Conservation (phyloP, 495 filamentous ascomycete genomes). For the Neurospora terricola region DNA sequence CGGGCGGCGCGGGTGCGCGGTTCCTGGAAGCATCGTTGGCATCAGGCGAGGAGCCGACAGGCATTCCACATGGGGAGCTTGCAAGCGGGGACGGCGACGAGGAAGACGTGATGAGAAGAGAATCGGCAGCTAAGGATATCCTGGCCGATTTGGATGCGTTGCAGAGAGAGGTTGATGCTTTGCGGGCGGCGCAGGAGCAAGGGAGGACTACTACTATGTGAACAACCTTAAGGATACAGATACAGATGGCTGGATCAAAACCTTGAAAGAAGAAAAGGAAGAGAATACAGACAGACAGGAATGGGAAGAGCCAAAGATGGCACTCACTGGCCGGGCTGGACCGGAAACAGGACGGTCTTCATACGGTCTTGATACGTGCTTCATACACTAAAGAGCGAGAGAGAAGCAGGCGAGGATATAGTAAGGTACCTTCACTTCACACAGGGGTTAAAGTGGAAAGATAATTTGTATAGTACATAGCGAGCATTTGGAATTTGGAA, state of each 20-base stretch:
- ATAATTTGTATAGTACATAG: not conserved
- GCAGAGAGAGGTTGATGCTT: constrained; percentile 62
- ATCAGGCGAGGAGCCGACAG: constrained; percentile 7
- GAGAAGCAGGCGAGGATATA: not conserved
- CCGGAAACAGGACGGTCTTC: not conserved
- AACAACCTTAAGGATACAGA: not conserved
- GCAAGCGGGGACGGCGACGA: not conserved
- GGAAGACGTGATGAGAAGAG: not conserved
- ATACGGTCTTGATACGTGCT: not conserved
- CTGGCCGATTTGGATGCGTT: constrained; percentile 57
- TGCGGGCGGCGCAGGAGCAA: constrained; percentile 30
- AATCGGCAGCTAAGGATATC: constrained; percentile 39
- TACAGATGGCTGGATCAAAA: not conserved
- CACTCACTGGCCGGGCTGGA: not conserved
- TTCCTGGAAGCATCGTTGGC: constrained; percentile 4
- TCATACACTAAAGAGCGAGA: not conserved
- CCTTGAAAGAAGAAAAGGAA: not conserved
- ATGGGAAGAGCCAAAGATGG: not conserved
- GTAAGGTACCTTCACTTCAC: not conserved
- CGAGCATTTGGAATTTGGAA: not conserved
- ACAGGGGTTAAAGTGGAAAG: not conserved
- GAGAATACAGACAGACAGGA: not conserved
- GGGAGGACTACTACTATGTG: not conserved
- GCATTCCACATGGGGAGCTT: not conserved
- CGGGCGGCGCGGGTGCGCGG: constrained; percentile 6